phyloP scores from a whole-genome alignment of 2,329 filamentous ascomycete species.

The Penicillium sumatraense region DNA sequence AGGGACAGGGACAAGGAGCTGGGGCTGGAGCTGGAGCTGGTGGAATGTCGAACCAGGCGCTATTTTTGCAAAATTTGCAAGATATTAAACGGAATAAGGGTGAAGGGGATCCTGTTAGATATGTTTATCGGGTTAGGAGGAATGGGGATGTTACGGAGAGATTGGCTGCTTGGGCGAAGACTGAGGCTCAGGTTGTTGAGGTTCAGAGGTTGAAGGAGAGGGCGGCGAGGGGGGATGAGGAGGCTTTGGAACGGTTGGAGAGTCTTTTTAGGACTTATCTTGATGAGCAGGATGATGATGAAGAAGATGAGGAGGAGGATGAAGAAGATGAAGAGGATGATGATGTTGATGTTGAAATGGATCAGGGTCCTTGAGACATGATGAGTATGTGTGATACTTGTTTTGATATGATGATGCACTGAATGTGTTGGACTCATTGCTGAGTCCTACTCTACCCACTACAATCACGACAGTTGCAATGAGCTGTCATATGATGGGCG shows the following conservation, averaged over 20 bases:
- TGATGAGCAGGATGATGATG: too few relatives aligned
- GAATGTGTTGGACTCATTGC: too few relatives aligned
- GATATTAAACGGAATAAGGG: slow-evolving; percentile 67
- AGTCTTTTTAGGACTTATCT: neutral
- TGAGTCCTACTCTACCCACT: too few relatives aligned
- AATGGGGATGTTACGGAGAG: slow-evolving; percentile 36
- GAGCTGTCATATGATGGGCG: too few relatives aligned
- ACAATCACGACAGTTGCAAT: too few relatives aligned
- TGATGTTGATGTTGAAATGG: too few relatives aligned
- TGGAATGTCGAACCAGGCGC: slow-evolving; percentile 49
- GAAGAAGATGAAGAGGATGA: neutral
- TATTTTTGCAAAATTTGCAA: slow-evolving; percentile 69
- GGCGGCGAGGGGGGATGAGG: slow-evolving; percentile 43
- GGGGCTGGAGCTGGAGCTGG: neutral
- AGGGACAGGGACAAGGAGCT: neutral
- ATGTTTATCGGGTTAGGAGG: slow-evolving; percentile 56
- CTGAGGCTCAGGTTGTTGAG: slow-evolving; percentile 41
- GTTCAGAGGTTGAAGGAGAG: slow-evolving; percentile 42
- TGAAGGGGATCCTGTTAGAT: slow-evolving; percentile 68
- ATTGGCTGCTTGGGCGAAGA: slow-evolving; percentile 43
- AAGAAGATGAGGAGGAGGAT: neutral
- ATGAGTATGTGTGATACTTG: too few relatives aligned
- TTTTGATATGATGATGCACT: too few relatives aligned
- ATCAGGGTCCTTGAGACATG: too few relatives aligned
- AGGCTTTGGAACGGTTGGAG: slow-evolving; percentile 38